Conservation (phyloP, 2,329 filamentous ascomycete species). For the Cladosporium sp. region DNA sequence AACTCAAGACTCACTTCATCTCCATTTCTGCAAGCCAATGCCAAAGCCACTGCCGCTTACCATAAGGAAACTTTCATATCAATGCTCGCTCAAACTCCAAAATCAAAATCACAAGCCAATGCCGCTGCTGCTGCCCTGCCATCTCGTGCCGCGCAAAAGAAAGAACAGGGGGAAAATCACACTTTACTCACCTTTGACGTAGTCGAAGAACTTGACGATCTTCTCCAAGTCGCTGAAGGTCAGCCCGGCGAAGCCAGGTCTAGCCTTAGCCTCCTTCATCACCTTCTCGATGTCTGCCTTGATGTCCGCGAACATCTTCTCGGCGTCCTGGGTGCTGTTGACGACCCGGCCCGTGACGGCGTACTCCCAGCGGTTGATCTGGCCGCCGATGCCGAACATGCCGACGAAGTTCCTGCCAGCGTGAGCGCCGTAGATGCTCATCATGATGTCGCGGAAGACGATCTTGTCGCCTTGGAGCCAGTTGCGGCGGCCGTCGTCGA, state of each 20-base stretch:
- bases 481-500: neutral
- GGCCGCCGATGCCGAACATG: neutral
- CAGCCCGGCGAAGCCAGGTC: neutral
- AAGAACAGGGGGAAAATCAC: neutral
- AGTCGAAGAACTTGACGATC: slow-evolving; percentile 1
- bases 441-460: neutral
- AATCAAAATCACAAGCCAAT: neutral
- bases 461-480: neutral
- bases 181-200: neutral
- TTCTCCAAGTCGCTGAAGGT: neutral
- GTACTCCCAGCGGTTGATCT: neutral
- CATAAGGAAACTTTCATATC: neutral
- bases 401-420: neutral
- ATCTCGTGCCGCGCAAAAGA: neutral
- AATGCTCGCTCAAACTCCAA: neutral
- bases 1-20: neutral
- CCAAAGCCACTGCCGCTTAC: neutral
- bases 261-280: neutral
- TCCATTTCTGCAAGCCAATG: neutral
- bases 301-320: neutral
- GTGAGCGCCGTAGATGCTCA: neutral
- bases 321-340: neutral
- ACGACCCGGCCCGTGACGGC: neutral
- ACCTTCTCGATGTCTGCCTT: neutral
- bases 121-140: neutral